Evolutionary conservation across 176 grass and related monocot species (phyloP), one percentile per base, ranked within the genome.

Genomic region (Oryza rufipogon): DNA sequence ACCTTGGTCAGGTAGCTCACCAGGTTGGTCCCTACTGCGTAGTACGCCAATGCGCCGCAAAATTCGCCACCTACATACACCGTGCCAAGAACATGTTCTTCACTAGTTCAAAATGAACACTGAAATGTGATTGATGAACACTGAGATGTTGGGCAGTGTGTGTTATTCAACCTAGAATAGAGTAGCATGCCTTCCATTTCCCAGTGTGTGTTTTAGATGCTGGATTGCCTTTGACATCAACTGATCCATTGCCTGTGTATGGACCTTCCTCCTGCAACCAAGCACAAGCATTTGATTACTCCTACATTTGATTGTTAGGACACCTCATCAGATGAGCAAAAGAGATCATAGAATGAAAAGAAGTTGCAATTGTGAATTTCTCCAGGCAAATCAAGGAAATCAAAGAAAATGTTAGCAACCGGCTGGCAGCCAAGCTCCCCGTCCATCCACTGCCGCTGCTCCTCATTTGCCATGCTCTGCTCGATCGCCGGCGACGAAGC

Each of bases 1-100:
- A 86, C 73, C 74, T 83, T 90, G 2, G 85, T 88, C 6, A 95
- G 85, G 68, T 95, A 95, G 63, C 73, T 90, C 4, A 95, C 92
- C n/a, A 95, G 14, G 81, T 92, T 95, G 11, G 78, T 88, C 2
- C 87, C 78, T 12, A 95, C 85, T 4, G 82, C 90, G 45, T 92
- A 95, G 61, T 71, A 95, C 1, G 85, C 93, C 80, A 92, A 74
- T 44, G 85, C 83, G 61, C 85, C 85, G 22, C 90, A 90, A 73
- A 89, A 90, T 64, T 95, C 85, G 36, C 79, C 79, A 39, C 87
- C 92, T 89, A 39, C 42, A 44, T 89, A 39, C 42, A 44, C 0
- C 42, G 1, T 44, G 42, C 23, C n/a, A 76, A 38, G 17, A 60
- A 38, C 9, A 44, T 2, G 42, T 44, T 44, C 42, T 11, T 19